A percentile compares a stretch with the other conserved stretches of the same genome.
Evolutionary conservation across 495 filamentous ascomycete genomes (phyloP).

Genomic region (Podospora sp.): DNA sequence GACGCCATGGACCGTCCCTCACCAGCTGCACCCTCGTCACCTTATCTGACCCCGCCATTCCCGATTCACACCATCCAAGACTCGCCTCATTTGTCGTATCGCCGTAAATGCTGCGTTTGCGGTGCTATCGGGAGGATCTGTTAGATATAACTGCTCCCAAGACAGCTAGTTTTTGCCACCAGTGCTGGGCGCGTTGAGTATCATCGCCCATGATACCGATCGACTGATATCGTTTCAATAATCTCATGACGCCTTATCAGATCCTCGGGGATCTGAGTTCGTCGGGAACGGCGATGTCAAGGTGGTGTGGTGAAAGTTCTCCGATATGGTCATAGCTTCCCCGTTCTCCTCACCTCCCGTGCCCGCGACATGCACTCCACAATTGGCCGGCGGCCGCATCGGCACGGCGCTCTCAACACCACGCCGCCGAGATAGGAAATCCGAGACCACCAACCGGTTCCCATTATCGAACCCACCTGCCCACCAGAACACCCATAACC

Average conservation of each 20-base stretch:
- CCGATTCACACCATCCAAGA: not conserved
- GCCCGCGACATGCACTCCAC: not conserved
- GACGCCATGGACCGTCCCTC: slow-evolving; percentile 5
- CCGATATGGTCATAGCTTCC: slow-evolving; percentile 17
- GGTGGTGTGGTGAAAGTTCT: not conserved
- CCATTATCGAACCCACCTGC: not conserved
- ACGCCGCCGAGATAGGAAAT: slow-evolving; percentile 4
- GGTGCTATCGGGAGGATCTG: too few species aligned
- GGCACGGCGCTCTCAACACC: not conserved
- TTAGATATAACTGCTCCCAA: too few species aligned
- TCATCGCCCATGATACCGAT: not conserved
- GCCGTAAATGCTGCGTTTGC: not conserved
- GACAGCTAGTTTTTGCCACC: too few species aligned
- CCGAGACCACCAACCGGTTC: slow-evolving; percentile 14
- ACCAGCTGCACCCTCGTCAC: slow-evolving; percentile 4
- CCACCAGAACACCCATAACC: not conserved
- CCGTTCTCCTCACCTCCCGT: slow-evolving; percentile 2
- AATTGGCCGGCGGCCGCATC: slow-evolving; percentile 12
- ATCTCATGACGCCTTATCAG: not conserved
- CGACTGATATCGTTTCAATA: not conserved
- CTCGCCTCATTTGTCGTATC: not conserved
- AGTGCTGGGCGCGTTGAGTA: too few species aligned
- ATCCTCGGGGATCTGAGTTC: not conserved
- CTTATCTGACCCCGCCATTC: slow-evolving; percentile 6
- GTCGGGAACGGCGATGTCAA: not conserved